Conservation (phyloP, 2,329 filamentous ascomycete genomes). For the Fonsecaea erecta region DNA sequence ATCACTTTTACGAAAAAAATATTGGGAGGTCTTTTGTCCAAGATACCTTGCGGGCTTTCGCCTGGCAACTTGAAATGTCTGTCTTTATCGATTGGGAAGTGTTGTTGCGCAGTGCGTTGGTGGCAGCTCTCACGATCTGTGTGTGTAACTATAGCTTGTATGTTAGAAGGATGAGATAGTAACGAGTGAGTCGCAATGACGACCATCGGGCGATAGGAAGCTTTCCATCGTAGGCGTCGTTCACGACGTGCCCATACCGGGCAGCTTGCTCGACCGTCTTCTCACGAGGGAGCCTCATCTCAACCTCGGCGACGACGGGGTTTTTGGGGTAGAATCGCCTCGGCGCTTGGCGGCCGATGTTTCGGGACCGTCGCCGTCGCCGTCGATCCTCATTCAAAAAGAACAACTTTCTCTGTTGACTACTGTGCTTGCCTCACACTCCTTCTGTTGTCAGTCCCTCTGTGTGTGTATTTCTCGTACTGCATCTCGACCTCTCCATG, state of each 20-base stretch:
- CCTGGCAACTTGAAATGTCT: constrained; percentile 31
- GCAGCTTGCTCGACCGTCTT: background rate
- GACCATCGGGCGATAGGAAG: background rate
- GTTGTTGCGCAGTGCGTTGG: constrained; percentile 8
- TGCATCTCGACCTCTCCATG: background rate
- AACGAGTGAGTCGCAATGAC: background rate
- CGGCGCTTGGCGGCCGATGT: constrained; percentile 9
- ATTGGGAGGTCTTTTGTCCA: constrained; percentile 30
- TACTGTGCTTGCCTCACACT: no score
- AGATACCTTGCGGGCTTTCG: constrained; percentile 40
- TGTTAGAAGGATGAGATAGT: constrained; percentile 2
- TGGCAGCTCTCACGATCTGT: background rate
- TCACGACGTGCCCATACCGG: background rate
- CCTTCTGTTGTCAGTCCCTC: background rate
- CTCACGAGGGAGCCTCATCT: background rate
- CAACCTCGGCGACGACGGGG: background rate
- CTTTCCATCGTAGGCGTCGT: background rate
- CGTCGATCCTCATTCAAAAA: background rate
- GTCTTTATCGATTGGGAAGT: constrained; percentile 6
- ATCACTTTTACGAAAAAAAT: constrained; percentile 8
- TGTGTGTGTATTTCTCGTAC: background rate
- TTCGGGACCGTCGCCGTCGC: constrained; percentile 4
- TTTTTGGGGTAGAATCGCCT: background rate
- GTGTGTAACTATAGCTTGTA: constrained; percentile 13
- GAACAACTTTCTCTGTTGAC: background rate